These are phyloP conservation scores for Globisporangium orthogonon DNA, from an alignment of 352 stramenopile species.

Conservation along the genomic window DNA sequence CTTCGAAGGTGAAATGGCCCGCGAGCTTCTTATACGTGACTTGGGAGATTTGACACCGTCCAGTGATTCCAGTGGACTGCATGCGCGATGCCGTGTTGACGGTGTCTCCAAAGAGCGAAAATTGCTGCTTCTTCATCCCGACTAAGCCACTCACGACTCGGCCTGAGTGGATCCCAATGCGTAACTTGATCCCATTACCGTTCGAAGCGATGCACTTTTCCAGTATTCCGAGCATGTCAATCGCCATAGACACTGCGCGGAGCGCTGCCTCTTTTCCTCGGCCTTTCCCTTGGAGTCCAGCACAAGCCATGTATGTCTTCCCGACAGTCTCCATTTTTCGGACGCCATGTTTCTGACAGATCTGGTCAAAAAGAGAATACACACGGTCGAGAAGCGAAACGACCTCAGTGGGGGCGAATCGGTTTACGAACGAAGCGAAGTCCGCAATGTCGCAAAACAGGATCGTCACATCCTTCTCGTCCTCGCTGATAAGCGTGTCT, in stretches of 20 bases:
- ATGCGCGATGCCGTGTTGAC: slow-evolving; percentile 88
- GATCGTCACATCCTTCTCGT: slow-evolving; percentile 86
- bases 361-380: slow-evolving; percentile 90
- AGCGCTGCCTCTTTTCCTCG: slow-evolving; percentile 64
- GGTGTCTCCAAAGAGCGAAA: slow-evolving; percentile 92
- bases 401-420: slow-evolving; percentile 66
- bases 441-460: slow-evolving; percentile 84
- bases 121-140: slow-evolving; percentile 90
- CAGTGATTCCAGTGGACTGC: slow-evolving; percentile 84
- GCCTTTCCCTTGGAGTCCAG: slow-evolving; percentile 79
- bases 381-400: slow-evolving; percentile 87
- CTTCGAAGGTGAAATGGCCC: slow-evolving; percentile 71
- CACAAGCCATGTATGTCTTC: slow-evolving; percentile 89
- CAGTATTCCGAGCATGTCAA: slow-evolving; percentile 69
- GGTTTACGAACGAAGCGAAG: slow-evolving; percentile 74
- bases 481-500: slow-evolving; percentile 76
- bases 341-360: slow-evolving; percentile 87
- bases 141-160: slow-evolving; percentile 86
- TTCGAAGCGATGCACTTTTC: slow-evolving; percentile 70
- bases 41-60: slow-evolving; percentile 73
- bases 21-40: slow-evolving; percentile 80
- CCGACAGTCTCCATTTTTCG: slow-evolving; percentile 92
- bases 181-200: slow-evolving; percentile 82
- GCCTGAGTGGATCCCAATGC: slow-evolving; percentile 89
- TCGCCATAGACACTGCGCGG: slow-evolving; percentile 64